Evolutionary conservation across 805 yeast genomes (phyloP).

Genomic region (Wickerhamomyces bovis): DNA sequence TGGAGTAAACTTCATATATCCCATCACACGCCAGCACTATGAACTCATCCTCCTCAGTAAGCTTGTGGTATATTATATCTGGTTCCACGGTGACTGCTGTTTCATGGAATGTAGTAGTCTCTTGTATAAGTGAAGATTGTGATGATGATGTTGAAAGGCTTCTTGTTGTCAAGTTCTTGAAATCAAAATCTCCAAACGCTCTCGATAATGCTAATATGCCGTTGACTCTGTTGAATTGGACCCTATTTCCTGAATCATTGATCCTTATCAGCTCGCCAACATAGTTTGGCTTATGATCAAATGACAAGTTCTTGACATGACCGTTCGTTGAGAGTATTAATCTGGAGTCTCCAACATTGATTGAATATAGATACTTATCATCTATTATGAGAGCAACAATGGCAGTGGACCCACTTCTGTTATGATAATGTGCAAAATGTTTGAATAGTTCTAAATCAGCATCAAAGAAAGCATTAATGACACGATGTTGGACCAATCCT

Average conservation of each 20-base stretch:
- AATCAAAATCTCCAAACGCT: constrained; percentile 77
- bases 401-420: constrained; percentile 48
- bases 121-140: constrained; percentile 5
- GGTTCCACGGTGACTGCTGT: constrained; percentile 79
- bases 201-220: constrained; percentile 91
- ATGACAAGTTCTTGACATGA: constrained; percentile 51
- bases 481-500: constrained; percentile 28
- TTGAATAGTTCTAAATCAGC: constrained; percentile 41
- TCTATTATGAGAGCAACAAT: constrained; percentile 40
- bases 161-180: constrained; percentile 27
- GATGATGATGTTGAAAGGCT: not conserved
- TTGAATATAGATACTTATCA: constrained; percentile 43
- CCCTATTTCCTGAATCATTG: constrained; percentile 90
- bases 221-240: constrained; percentile 88
- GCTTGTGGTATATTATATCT: constrained; percentile 55
- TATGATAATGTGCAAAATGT: constrained; percentile 19
- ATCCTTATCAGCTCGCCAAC: constrained; percentile 92
- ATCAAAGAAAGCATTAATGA: constrained; percentile 39
- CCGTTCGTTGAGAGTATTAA: constrained; percentile 48
- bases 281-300: constrained; percentile 90
- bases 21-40: constrained; percentile 78
- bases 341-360: constrained; percentile 76
- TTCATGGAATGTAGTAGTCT: constrained; percentile 29
- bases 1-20: constrained; percentile 69
- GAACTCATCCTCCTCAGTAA: constrained; percentile 51